Evolutionary conservation across 768 basidiomycete genomes (phyloP).

Genomic region (Stropharia rugosoannulata): DNA sequence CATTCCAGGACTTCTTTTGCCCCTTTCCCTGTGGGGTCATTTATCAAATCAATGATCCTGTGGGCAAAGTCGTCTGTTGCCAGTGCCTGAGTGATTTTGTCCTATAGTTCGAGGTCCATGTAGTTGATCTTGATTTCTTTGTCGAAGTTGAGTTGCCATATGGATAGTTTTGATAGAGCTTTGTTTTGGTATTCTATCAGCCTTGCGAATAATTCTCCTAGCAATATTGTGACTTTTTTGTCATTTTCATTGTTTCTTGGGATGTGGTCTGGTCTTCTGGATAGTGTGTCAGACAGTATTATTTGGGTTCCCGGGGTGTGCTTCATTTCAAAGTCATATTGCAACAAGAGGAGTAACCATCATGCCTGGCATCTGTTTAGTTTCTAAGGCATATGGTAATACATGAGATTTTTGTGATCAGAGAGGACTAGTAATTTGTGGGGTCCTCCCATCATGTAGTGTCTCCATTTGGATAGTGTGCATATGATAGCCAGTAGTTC

Average conservation of each 20-base stretch:
- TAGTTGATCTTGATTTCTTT: neutral
- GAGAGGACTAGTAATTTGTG: constrained; percentile 26
- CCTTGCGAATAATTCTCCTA: constrained; percentile 4
- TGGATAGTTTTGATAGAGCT: neutral
- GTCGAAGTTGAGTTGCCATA: too few species aligned
- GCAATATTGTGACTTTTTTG: constrained; percentile 11
- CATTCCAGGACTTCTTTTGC: neutral
- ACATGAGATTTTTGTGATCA: constrained; percentile 39
- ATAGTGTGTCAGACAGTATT: constrained; percentile 23
- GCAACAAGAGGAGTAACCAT: constrained; percentile 34
- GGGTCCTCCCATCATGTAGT: constrained; percentile 21
- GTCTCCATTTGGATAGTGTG: constrained; percentile 41
- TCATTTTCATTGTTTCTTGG: constrained; percentile 18
- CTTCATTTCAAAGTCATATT: constrained; percentile 31
- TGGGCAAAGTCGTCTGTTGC: neutral
- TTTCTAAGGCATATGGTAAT: constrained; percentile 34
- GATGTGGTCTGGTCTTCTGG: constrained; percentile 20
- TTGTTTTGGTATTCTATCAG: too few species aligned
- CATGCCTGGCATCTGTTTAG: constrained; percentile 41
- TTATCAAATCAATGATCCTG: neutral
- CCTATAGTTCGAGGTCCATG: neutral
- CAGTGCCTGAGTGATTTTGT: neutral
- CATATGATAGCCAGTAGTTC: too few species aligned
- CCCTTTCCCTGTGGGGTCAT: neutral
- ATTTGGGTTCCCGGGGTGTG: constrained; percentile 27